Evolutionary conservation across 2,329 filamentous ascomycete genomes (phyloP).

Genomic region (Xylariaceae sp.): DNA sequence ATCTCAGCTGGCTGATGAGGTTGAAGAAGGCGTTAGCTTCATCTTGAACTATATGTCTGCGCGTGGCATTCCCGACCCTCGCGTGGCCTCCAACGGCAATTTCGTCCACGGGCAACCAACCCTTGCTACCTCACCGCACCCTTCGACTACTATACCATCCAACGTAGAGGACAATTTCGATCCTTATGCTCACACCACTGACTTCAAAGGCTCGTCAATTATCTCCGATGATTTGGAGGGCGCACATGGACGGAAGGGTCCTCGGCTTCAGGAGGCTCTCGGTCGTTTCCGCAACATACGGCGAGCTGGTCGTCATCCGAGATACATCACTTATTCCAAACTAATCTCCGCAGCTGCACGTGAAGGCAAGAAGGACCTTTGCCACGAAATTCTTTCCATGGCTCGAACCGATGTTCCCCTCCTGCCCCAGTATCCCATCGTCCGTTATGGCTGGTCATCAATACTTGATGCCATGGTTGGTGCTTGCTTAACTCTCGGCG

Average conservation of each 20-base stretch:
- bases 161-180: conserved; percentile 80
- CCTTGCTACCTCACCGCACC: conserved; percentile 48
- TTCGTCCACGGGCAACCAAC: conserved; percentile 42
- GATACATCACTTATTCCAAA: conserved; percentile 96
- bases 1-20: conserved; percentile 65
- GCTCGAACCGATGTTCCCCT: conserved; percentile 85
- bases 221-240: conserved; percentile 90
- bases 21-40: conserved; percentile 80
- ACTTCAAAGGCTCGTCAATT: conserved; percentile 86
- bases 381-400: conserved; percentile 83
- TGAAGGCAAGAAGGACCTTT: conserved; percentile 74
- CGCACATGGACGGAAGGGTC: conserved; percentile 65
- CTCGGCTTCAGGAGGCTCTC: conserved; percentile 75
- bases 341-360: conserved; percentile 86
- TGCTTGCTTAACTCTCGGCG: conserved; percentile 77
- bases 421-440: conserved; percentile 75
- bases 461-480: conserved; percentile 97
- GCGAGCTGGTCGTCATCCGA: conserved; percentile 81
- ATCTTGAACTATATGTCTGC: conserved; percentile 56
- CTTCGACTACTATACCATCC: conserved; percentile 53
- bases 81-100: conserved; percentile 47
- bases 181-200: conserved; percentile 83
- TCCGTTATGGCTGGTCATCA: conserved; percentile 92
- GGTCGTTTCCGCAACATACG: conserved; percentile 88
- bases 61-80: conserved; percentile 52